Percentiles rank a stretch among this genome's conserved stretches.
Evolutionary conservation across 768 basidiomycete species (phyloP).

Genomic region (Lentinula detonsa): DNA sequence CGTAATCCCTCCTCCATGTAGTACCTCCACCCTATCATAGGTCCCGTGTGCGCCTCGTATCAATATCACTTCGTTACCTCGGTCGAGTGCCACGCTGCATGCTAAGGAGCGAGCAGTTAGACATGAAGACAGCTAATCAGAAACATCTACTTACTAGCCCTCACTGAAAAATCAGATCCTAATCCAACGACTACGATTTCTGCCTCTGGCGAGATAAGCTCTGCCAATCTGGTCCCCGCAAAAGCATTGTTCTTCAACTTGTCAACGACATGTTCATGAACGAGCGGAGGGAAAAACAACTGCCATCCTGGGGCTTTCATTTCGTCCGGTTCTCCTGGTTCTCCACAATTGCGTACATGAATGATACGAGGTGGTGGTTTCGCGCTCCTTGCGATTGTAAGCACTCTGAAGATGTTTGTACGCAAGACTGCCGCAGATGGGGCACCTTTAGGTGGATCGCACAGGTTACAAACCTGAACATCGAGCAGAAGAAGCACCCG

Average conservation of each 20-base stretch:
- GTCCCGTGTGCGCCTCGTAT: constrained; percentile 64
- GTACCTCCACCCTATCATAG: constrained; percentile 57
- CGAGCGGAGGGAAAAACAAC: constrained; percentile 47
- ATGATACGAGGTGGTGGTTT: constrained; percentile 49
- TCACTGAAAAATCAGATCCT: constrained; percentile 60
- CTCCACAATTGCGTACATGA: constrained; percentile 64
- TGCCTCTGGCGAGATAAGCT: constrained; percentile 44
- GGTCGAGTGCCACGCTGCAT: constrained; percentile 53
- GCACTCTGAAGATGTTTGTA: constrained; percentile 31
- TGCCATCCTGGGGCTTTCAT: constrained; percentile 52
- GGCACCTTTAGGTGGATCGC: constrained; percentile 28
- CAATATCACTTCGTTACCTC: constrained; percentile 63
- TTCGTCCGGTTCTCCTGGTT: constrained; percentile 55
- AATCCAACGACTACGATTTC: constrained; percentile 64
- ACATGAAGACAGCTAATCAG: background rate
- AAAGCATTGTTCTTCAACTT: constrained; percentile 72
- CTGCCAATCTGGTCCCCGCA: constrained; percentile 46
- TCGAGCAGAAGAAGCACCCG: constrained; percentile 41
- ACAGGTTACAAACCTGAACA: constrained; percentile 32
- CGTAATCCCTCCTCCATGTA: constrained; percentile 51
- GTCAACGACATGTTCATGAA: constrained; percentile 51
- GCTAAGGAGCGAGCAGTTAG: constrained; percentile 20
- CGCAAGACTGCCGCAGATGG: constrained; percentile 27
- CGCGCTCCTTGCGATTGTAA: constrained; percentile 37
- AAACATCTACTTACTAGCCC: constrained; percentile 25